Conservation (phyloP, 768 basidiomycete genomes). For the Calocera viscosa region DNA sequence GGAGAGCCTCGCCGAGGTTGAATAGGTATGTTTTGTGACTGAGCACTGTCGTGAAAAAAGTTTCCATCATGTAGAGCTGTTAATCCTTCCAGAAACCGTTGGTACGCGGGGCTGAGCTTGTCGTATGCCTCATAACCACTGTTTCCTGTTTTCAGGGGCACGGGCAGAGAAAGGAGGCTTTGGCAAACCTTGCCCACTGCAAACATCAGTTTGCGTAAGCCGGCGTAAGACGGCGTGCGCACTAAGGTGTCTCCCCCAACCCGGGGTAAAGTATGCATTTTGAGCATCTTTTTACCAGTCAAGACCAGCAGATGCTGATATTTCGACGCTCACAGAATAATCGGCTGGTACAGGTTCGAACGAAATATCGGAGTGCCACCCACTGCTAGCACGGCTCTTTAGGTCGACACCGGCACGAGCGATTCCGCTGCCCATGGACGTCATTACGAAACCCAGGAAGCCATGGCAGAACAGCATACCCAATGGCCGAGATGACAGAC, state of each 20-base stretch:
- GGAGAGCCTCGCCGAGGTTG: conserved; percentile 41
- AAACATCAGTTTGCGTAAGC: neutral
- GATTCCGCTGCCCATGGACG: conserved; percentile 27
- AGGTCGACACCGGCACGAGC: conserved; percentile 27
- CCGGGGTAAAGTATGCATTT: conserved; percentile 26
- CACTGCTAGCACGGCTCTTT: conserved; percentile 30
- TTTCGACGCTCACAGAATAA: conserved; percentile 33
- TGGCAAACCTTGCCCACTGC: conserved; percentile 16
- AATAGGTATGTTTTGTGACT: conserved; percentile 24
- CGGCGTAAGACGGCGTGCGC: conserved; percentile 15
- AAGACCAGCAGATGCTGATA: neutral
- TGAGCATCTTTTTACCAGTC: conserved; percentile 27
- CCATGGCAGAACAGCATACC: conserved; percentile 23
- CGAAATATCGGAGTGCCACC: conserved; percentile 49
- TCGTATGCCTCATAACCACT: conserved; percentile 52
- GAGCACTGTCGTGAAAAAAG: conserved; percentile 33
- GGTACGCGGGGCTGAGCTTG: conserved; percentile 42
- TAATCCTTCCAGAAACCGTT: conserved; percentile 45
- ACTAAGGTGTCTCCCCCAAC: conserved; percentile 34
- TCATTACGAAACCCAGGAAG: neutral
- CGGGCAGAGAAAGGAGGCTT: neutral
- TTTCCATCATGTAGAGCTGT: conserved; percentile 43
- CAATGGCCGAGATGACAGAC: conserved; percentile 38
- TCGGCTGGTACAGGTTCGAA: conserved; percentile 51
- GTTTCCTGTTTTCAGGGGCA: neutral